These are phyloP conservation scores for Clonostachys byssicola DNA, from an alignment of 2,329 filamentous ascomycete species.

Conservation along the genomic window DNA sequence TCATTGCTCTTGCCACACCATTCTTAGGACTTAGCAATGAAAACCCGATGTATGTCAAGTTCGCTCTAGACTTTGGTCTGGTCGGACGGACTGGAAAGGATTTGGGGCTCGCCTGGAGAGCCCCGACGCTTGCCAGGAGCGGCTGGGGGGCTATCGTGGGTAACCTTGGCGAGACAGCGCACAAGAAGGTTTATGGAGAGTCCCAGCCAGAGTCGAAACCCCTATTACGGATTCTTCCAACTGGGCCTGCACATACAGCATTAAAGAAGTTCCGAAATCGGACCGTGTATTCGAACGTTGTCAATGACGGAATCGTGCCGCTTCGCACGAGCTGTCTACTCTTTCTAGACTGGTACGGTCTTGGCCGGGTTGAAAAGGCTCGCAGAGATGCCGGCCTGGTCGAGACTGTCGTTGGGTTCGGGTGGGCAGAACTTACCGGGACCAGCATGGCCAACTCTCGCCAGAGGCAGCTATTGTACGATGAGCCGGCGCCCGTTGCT, in stretches of 20 bases:
- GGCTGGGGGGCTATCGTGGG: slow-evolving; percentile 87
- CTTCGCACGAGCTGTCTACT: slow-evolving; percentile 92
- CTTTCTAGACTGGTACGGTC: slow-evolving; percentile 93
- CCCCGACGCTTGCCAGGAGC: slow-evolving; percentile 78
- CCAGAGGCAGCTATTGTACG: slow-evolving; percentile 31
- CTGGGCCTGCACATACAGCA: slow-evolving; percentile 83
- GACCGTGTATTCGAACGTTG: slow-evolving; percentile 93
- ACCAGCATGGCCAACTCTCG: slow-evolving; percentile 50
- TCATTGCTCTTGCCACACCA: slow-evolving; percentile 81
- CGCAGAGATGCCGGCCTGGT: slow-evolving; percentile 87
- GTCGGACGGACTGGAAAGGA: slow-evolving; percentile 97
- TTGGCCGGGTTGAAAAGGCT: slow-evolving; percentile 92
- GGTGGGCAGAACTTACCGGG: slow-evolving; percentile 87
- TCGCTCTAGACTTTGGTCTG: slow-evolving; percentile 91
- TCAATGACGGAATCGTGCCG: slow-evolving; percentile 96
- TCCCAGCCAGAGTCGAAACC: slow-evolving; percentile 80
- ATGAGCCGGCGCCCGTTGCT: slow-evolving; percentile 13
- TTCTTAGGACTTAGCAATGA: slow-evolving; percentile 93
- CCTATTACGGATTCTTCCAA: slow-evolving; percentile 81
- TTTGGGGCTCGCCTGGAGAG: slow-evolving; percentile 88
- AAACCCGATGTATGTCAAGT: slow-evolving; percentile 95
- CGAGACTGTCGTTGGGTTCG: slow-evolving; percentile 88
- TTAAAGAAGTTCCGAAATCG: slow-evolving; percentile 85
- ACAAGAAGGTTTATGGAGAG: slow-evolving; percentile 54
- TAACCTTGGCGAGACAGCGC: slow-evolving; percentile 67